Percentiles rank a stretch among this genome's conserved stretches.
Evolutionary conservation across 371 early-diverging fungal species (phyloP).

Genomic region (Paraphysoderma sedebokerense): DNA sequence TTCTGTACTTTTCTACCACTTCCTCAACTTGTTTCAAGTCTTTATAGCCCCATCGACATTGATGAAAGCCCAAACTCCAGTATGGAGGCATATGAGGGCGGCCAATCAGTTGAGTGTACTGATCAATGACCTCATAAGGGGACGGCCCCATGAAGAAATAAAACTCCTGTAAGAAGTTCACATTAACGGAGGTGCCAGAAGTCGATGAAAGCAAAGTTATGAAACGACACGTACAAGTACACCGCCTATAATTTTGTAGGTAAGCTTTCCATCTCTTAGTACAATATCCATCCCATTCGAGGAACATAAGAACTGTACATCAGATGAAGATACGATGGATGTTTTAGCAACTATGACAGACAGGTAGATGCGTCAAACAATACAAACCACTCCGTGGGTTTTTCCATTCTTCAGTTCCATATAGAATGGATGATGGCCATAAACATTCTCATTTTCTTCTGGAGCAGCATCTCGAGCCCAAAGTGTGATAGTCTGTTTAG

Average conservation of each 20-base stretch:
- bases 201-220: too few relatives aligned
- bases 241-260: slow-evolving; percentile 17
- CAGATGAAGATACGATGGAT: too few relatives aligned
- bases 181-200: too few relatives aligned
- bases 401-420: slow-evolving; percentile 41
- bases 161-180: too few relatives aligned
- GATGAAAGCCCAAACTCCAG: too few relatives aligned
- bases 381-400: slow-evolving; percentile 33
- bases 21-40: too few relatives aligned
- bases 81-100: not conserved
- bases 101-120: slow-evolving; percentile 44
- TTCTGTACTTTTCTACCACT: too few relatives aligned
- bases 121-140: slow-evolving; percentile 35
- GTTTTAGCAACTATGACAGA: too few relatives aligned
- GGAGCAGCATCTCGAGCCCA: slow-evolving; percentile 36
- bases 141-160: slow-evolving; percentile 42
- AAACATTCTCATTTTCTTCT: slow-evolving; percentile 34
- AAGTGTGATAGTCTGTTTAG: too few relatives aligned
- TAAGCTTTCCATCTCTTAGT: slow-evolving; percentile 24
- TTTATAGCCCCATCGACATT: too few relatives aligned
- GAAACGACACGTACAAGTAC: too few relatives aligned
- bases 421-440: slow-evolving; percentile 54
- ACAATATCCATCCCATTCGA: slow-evolving; percentile 62
- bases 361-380: too few relatives aligned
- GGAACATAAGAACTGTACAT: slow-evolving; percentile 37